Evolutionary conservation across 306 rosid genomes (phyloP), one percentile per base, ranked within the genome.

Genomic region (Alnus glutinosa): DNA sequence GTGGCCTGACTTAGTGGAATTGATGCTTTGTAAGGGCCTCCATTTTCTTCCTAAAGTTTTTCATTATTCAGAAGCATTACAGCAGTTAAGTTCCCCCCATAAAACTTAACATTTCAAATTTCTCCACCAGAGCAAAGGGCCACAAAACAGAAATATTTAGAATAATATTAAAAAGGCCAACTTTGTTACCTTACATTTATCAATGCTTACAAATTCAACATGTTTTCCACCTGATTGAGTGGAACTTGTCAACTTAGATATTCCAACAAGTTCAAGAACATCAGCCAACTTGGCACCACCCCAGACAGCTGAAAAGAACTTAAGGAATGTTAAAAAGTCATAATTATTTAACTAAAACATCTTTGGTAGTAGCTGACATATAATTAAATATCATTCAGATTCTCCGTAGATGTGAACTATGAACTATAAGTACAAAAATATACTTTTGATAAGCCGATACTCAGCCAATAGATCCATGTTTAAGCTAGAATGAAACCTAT

Each of bases 21-120:
- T 48, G 98, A 95, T 79, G 96, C 98, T 89, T 91, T 92, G 86
- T 95, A 95, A 36, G 98, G 98, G 18, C 98, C 98, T 82, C 98
- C 98, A 37, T 89, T 92, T 83, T 95, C 98, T 85, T 95, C 98
- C 98, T 92, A 83, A n/a, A 74, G 39, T 51, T 50, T 70, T 72
- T 42, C 62, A 74, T 55, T 73, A 66, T 77, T 61, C 14, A 70
- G 75, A 86, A 74, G 9, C 8, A 32, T 15, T 49, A 48, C 70
- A 78, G 74, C 81, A 49, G 19, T 68, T 18, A n/a, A 58, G 16
- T 75, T 36, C 48, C 42, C 3, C 55, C 37, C 9, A 13, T 57
- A 9, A 44, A 66, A 67, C 30, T 37, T 16, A 3, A 67, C 9
- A 36, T 64, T 37, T 42, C 11, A 67, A 55, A 48, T 55, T 28